Evolutionary conservation across 1,139 yeast genomes (phyloP).

Genomic region (Pichia sp.): DNA sequence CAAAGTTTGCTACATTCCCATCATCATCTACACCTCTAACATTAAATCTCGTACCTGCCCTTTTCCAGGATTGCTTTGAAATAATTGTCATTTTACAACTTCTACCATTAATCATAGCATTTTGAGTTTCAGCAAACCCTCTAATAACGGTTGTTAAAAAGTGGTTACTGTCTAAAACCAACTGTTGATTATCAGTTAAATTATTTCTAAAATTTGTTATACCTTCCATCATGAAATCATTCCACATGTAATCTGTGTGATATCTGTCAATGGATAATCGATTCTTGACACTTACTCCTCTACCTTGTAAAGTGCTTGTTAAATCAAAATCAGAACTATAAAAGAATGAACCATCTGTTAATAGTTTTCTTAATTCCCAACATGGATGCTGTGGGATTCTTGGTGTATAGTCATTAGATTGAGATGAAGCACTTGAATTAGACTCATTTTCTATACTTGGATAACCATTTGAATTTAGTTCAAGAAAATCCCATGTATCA

Average conservation of each 20-base stretch:
- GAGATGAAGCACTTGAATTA: conserved; percentile 13
- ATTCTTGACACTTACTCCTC: conserved; percentile 45
- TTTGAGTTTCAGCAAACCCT: conserved; percentile 82
- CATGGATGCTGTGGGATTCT: conserved; percentile 70
- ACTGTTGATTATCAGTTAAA: conserved; percentile 52
- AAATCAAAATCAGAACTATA: conserved; percentile 89
- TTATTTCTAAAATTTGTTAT: conserved; percentile 68
- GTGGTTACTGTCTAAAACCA: conserved; percentile 61
- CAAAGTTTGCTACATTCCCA: conserved; percentile 92
- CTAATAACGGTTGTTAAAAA: conserved; percentile 87
- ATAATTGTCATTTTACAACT: conserved; percentile 68
- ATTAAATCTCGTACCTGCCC: conserved; percentile 93
- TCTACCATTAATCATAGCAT: conserved; percentile 43
- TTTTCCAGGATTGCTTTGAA: conserved; percentile 88
- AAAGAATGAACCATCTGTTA: conserved; percentile 85
- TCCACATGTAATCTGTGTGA: conserved; percentile 94
- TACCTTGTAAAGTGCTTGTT: conserved; percentile 70
- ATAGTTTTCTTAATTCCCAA: conserved; percentile 63
- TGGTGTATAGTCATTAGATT: conserved; percentile 13
- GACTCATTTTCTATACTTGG: conserved; percentile 36
- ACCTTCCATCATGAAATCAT: conserved; percentile 82
- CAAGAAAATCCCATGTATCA: conserved; percentile 73
- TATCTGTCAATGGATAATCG: conserved; percentile 48
- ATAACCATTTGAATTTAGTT: conserved; percentile 58
- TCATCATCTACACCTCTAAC: conserved; percentile 95